Base-by-base conservation (phyloP, 139 green algal species). In the Edaphochlamys debaryana region DNA sequence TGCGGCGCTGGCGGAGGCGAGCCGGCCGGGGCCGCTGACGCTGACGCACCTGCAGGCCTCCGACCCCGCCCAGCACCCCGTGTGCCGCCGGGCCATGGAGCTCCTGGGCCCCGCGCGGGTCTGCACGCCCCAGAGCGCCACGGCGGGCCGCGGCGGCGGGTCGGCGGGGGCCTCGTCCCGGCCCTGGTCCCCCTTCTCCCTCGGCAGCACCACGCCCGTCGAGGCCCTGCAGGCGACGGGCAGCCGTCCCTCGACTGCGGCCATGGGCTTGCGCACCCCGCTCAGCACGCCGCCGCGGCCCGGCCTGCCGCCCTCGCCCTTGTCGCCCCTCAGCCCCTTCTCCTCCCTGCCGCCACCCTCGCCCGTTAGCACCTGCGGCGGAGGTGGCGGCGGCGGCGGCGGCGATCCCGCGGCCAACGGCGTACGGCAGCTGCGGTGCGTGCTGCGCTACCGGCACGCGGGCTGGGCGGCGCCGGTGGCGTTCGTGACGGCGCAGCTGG, bases 401-500 rank as follows among this genome's bases (percentile, higher is more conserved):
- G n/a, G n/a, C n/a, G n/a, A n/a, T n/a, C n/a, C n/a, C n/a, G n/a
- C n/a, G n/a, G n/a, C n/a, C n/a, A n/a, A n/a, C n/a, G n/a, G n/a
- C n/a, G n/a, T n/a, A n/a, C n/a, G n/a, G n/a, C n/a, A n/a, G n/a
- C 11, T 54, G 3, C 25, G 73, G 1, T 80, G 58, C 58, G 38
- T 80, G 73, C 73, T 80, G 56, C 56, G 56, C 0, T 80, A 60
- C 37, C 56, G 38, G 9, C 56, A 80, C 56, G 32, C 36, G 38
- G 2, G 38, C 38, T 80, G 73, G 73, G 38, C 56, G 20, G 50
- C 40, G 40, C 73, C 73, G 13, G 73, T 80, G 38, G 56, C 73
- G 9, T 80, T 60, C 25, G 6, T 80, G 38, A 60, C 50, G 20
- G 56, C 73, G 58, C 73, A 80, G 38, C 73, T 80, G 27, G 73